A percentile compares a stretch with the other conserved stretches of the same genome.
phyloP scores from a whole-genome alignment of 2,329 filamentous ascomycete genomes.

The Myriosclerotinia curreyana region DNA sequence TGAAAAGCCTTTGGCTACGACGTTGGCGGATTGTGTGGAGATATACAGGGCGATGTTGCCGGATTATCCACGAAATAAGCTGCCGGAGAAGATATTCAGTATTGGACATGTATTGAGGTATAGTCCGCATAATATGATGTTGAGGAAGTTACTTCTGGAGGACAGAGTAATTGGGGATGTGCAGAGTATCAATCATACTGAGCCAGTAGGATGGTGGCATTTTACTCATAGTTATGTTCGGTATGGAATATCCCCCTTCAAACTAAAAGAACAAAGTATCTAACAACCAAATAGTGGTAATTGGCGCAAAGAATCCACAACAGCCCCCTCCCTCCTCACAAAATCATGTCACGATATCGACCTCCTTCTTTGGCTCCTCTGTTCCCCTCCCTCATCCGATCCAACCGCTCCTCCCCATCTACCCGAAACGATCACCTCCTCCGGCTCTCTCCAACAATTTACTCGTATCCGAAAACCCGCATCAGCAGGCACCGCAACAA shows the following conservation, averaged over 20 bases:
- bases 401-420: slow-evolving; percentile 27
- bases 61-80: slow-evolving; percentile 38
- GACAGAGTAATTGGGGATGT: slow-evolving; percentile 79
- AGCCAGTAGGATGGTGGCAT: slow-evolving; percentile 96
- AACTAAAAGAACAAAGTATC: neutral
- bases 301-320: slow-evolving; percentile 77
- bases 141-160: slow-evolving; percentile 73
- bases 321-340: slow-evolving; percentile 80
- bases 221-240: slow-evolving; percentile 86
- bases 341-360: slow-evolving; percentile 98
- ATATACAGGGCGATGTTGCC: slow-evolving; percentile 62
- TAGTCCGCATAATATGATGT: slow-evolving; percentile 83
- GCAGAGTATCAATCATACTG: slow-evolving; percentile 83
- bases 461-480: slow-evolving; percentile 70
- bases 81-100: slow-evolving; percentile 63
- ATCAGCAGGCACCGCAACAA: slow-evolving; percentile 73
- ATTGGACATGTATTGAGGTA: slow-evolving; percentile 94
- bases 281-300: slow-evolving; percentile 61
- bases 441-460: slow-evolving; percentile 76
- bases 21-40: slow-evolving; percentile 70
- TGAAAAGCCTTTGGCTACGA: slow-evolving; percentile 89
- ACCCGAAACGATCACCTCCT: slow-evolving; percentile 68
- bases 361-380: slow-evolving; percentile 85
- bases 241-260: slow-evolving; percentile 37
- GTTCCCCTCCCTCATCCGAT: slow-evolving; percentile 50